Percentiles rank a stretch among this genome's conserved stretches.
These are phyloP conservation scores for Epichloe glyceriae DNA, from an alignment of 2,329 filamentous ascomycete species.

Conservation along the genomic window DNA sequence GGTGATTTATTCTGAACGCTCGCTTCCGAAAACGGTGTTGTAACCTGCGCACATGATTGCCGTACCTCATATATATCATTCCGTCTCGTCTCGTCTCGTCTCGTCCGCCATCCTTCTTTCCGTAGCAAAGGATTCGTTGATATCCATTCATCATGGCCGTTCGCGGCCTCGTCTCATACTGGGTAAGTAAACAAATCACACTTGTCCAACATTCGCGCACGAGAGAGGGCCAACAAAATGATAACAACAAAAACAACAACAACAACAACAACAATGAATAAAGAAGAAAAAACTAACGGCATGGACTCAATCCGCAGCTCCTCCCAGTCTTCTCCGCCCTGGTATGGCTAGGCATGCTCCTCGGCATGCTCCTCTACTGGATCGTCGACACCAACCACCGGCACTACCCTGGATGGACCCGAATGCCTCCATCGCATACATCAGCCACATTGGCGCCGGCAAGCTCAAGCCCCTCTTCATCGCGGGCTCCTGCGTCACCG, in stretches of 20 bases:
- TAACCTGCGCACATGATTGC: too few species aligned
- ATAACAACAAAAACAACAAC: not conserved
- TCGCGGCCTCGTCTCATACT: slow-evolving; percentile 23
- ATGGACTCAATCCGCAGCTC: slow-evolving; percentile 26
- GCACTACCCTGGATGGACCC: slow-evolving; percentile 47
- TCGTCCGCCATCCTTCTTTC: not conserved
- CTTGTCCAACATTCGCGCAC: not conserved
- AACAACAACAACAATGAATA: not conserved
- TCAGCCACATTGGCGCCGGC: slow-evolving; percentile 51
- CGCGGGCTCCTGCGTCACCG: slow-evolving; percentile 55
- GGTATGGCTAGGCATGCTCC: slow-evolving; percentile 53
- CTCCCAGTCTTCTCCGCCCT: slow-evolving; percentile 56
- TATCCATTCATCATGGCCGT: slow-evolving; percentile 17
- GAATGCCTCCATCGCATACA: slow-evolving; percentile 54
- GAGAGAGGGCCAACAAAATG: not conserved
- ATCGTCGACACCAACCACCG: slow-evolving; percentile 37
- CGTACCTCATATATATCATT: too few species aligned
- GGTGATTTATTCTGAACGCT: too few species aligned
- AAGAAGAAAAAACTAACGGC: not conserved
- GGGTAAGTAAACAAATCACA: slow-evolving; percentile 18
- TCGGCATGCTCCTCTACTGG: slow-evolving; percentile 63
- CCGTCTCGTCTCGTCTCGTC: not conserved
- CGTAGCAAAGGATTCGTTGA: not conserved
- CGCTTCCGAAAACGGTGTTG: too few species aligned
- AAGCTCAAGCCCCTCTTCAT: slow-evolving; percentile 68